Conservation (phyloP, 106 monocot species). For the Ottelia alismoides region DNA sequence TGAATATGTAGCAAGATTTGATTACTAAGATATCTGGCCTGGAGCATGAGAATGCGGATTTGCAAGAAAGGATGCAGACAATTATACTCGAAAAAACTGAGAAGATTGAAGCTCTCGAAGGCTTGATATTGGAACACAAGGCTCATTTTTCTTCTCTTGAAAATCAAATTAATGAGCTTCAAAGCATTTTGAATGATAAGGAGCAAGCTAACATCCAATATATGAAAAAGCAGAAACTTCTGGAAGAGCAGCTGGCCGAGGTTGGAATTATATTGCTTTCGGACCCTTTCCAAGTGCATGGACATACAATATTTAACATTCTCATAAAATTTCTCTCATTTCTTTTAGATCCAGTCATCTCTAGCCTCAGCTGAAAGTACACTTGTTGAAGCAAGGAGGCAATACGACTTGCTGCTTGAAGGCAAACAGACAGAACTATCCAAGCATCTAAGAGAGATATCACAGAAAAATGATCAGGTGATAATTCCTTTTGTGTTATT, state of each 20-base stretch:
- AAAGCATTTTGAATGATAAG: conserved; percentile 42
- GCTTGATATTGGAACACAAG: conserved; percentile 37
- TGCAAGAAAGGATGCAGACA: conserved; percentile 29
- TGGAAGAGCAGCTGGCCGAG: conserved; percentile 70
- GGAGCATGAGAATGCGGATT: conserved; percentile 49
- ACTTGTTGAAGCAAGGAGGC: conserved; percentile 59
- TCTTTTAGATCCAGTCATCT: conserved; percentile 50
- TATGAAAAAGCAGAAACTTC: conserved; percentile 41
- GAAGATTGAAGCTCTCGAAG: conserved; percentile 31
- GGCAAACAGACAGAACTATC: conserved; percentile 76
- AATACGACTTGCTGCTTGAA: conserved; percentile 85
- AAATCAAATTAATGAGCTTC: conserved; percentile 49
- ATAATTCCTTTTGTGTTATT: conserved; percentile 8
- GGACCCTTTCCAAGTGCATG: no score
- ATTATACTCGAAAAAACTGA: conserved; percentile 35
- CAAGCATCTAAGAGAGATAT: conserved; percentile 91
- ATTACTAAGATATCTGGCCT: conserved; percentile 42
- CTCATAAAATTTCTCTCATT: not conserved
- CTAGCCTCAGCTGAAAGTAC: conserved; percentile 54
- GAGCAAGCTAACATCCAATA: conserved; percentile 36
- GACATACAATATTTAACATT: no score
- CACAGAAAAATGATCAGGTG: conserved; percentile 93
- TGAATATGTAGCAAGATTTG: conserved; percentile 55
- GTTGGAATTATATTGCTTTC: conserved; percentile 15
- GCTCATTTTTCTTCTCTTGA: conserved; percentile 37